Percentiles rank a stretch among this genome's conserved stretches.
These are phyloP conservation scores for Antrodiella citrinella DNA, from an alignment of 768 basidiomycete species.

Conservation along the genomic window DNA sequence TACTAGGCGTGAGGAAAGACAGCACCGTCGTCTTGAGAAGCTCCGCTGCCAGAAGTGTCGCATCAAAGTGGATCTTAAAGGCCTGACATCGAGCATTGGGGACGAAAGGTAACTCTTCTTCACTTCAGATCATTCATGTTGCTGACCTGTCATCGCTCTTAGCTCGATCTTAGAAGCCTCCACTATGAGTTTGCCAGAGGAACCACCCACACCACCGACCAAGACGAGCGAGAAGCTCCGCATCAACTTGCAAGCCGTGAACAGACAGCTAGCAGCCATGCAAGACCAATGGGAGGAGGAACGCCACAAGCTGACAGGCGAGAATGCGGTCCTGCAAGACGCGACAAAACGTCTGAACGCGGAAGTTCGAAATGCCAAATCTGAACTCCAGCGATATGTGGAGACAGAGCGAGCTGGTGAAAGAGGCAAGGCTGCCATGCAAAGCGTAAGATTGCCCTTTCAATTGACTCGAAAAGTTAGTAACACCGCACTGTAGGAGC, in stretches of 20 bases:
- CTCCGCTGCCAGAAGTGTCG: constrained; percentile 65
- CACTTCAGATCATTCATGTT: not conserved
- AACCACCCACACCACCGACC: constrained; percentile 64
- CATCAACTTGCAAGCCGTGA: constrained; percentile 51
- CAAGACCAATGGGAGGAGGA: constrained; percentile 68
- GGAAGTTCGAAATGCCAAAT: constrained; percentile 51
- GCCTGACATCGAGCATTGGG: constrained; percentile 29
- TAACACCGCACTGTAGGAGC: constrained; percentile 41
- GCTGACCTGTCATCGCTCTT: not conserved
- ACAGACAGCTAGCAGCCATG: constrained; percentile 53
- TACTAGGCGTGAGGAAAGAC: constrained; percentile 63
- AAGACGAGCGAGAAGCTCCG: constrained; percentile 59
- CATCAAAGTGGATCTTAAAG: constrained; percentile 47
- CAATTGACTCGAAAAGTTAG: not conserved
- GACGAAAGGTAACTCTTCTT: constrained; percentile 51
- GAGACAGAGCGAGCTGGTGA: constrained; percentile 47
- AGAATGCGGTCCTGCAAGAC: constrained; percentile 68
- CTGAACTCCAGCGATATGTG: constrained; percentile 44
- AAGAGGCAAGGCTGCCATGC: constrained; percentile 39
- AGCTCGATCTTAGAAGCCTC: constrained; percentile 51
- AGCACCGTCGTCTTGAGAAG: constrained; percentile 47
- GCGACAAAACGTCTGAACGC: constrained; percentile 57
- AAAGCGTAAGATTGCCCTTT: constrained; percentile 43
- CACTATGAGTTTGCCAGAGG: constrained; percentile 35
- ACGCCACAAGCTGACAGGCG: constrained; percentile 50